phyloP scores from a whole-genome alignment of 1,284 basidiomycete species.

The Ustilago esculenta region DNA sequence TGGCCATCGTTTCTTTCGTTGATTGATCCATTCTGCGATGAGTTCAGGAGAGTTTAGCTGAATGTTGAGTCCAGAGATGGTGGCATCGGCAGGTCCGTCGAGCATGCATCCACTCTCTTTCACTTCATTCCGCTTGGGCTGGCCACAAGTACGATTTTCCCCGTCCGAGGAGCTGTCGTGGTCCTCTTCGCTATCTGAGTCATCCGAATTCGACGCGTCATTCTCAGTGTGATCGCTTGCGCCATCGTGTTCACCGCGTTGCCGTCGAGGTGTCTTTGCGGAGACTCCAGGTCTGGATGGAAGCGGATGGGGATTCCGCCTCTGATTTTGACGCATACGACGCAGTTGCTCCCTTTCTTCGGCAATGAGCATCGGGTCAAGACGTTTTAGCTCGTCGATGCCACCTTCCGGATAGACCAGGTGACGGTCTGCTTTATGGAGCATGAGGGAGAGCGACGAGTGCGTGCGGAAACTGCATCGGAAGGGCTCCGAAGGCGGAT shows the following conservation, averaged over 20 bases:
- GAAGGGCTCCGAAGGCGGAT: slow-evolving; percentile 18
- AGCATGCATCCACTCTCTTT: slow-evolving; percentile 15
- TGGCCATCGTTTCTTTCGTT: slow-evolving; percentile 64
- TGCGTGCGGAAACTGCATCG: slow-evolving; percentile 39
- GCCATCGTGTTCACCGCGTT: too few relatives aligned
- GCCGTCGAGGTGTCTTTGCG: not conserved
- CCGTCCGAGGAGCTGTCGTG: slow-evolving; percentile 5
- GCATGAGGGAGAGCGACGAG: slow-evolving; percentile 48
- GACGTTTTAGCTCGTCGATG: slow-evolving; percentile 50
- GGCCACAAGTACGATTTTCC: not conserved
- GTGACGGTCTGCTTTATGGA: slow-evolving; percentile 64
- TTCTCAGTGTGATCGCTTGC: not conserved
- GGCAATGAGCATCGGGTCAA: slow-evolving; percentile 58
- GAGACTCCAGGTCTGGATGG: slow-evolving; percentile 5
- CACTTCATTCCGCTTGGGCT: not conserved
- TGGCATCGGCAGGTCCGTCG: slow-evolving; percentile 58
- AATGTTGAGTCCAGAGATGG: slow-evolving; percentile 64
- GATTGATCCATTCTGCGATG: slow-evolving; percentile 63
- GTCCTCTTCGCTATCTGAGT: slow-evolving; percentile 7
- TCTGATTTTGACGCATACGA: slow-evolving; percentile 20
- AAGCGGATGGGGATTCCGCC: slow-evolving; percentile 23
- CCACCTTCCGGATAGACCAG: slow-evolving; percentile 62
- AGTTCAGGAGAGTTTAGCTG: slow-evolving; percentile 62
- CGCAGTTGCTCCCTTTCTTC: slow-evolving; percentile 54
- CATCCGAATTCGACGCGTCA: slow-evolving; percentile 1